Evolutionary conservation across 495 filamentous ascomycete species (phyloP), one percentile per base, ranked within the genome.

Genomic region (Aspergillus bertholletiae): DNA sequence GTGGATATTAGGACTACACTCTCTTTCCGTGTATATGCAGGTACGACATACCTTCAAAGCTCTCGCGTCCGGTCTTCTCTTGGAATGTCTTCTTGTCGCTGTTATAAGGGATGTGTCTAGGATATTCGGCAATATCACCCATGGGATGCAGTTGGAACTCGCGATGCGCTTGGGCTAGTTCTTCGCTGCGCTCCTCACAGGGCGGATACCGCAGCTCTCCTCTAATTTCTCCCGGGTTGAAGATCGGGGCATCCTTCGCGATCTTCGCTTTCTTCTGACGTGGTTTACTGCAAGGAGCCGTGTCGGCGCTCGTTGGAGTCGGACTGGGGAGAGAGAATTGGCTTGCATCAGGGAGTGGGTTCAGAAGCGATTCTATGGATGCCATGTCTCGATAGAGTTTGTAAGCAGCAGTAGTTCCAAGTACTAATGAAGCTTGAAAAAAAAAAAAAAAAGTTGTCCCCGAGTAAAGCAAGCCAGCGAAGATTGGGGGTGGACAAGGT

Each of bases 71-170:
- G 9, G 93, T 97, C 71, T 85, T 91, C 62, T 86, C 81, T 49
- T 84, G 80, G 57, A 98, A 94, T 18, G 80, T 74, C 73, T 93
- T 95, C 77, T 97, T 98, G 55, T 89, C 87, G 61, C 92, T 96
- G 49, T 87, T 88, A 70, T 97, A 98, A 0, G 94, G 94, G 51
- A 97, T 96, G 49, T 88, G 89, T 41, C 85, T 82, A 49, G 79
- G 81, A 58, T 78, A 90, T 2, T 85, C 72, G 37, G 70, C 74
- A 58, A 98, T 92, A 12, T 81, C 69, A 20, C 87, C 85, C 58
- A 86, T 71, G 12, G 89, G 88, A 56, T 80, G 77, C 24, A 96
- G 69, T 11, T 79, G 70, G 62, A 87, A 92, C 37, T 74, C 73
- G 17, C 70, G 66, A 55, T 90, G 77, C 47, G 82, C 72, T n/a